A percentile compares a stretch with the other conserved stretches of the same genome.
These are phyloP conservation scores for Alopecurus myosuroides DNA, from an alignment of 176 grass and related monocot genomes.

Conservation along the genomic window DNA sequence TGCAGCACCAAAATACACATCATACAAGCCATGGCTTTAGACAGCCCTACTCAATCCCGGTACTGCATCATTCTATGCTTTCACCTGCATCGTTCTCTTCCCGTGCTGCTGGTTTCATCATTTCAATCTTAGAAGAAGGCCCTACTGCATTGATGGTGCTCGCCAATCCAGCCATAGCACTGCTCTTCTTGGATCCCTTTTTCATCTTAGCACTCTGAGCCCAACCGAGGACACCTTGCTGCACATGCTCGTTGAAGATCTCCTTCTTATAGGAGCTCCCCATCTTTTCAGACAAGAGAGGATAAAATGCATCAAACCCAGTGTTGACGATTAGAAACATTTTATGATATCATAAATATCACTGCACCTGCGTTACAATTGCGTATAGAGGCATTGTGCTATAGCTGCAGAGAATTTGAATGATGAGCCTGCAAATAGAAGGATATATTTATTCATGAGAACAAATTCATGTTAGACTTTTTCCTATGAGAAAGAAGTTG, in stretches of 20 bases:
- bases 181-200: slow-evolving; percentile 28
- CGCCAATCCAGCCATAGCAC: background rate
- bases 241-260: slow-evolving; percentile 79
- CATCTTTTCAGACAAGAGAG: slow-evolving; percentile 54
- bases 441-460: background rate
- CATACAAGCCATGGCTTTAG: background rate
- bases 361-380: slow-evolving; percentile 73
- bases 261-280: slow-evolving; percentile 82
- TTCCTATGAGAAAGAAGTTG: background rate
- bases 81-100: background rate
- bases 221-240: slow-evolving; percentile 65
- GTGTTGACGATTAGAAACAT: background rate
- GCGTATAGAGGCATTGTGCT: slow-evolving; percentile 89
- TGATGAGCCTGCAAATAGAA: slow-evolving; percentile 39
- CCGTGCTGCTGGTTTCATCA: background rate
- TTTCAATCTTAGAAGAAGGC: slow-evolving; percentile 35
- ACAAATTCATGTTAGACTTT: background rate
- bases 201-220: slow-evolving; percentile 55
- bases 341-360: background rate
- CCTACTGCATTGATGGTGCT: background rate
- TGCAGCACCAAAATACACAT: background rate
- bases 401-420: slow-evolving; percentile 94
- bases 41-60: background rate
- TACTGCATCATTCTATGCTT: slow-evolving; percentile 20
- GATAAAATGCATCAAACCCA: slow-evolving; percentile 2